Conservation (phyloP, 169 alveolate species). For the Plasmodium knowlesi region DNA sequence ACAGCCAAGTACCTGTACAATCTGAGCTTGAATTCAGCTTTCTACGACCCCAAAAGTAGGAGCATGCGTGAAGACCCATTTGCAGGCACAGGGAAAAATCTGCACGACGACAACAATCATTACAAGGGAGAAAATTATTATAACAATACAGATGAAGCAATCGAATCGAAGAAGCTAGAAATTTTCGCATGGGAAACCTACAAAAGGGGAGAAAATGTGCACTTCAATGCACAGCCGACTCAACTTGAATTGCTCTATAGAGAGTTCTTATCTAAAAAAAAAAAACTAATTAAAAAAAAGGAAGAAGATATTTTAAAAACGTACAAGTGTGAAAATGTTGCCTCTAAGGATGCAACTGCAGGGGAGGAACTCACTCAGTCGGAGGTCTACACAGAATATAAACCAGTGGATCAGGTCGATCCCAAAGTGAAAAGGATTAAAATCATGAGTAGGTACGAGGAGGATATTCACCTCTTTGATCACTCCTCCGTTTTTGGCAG, state of each 20-base stretch:
- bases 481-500: slow-evolving; percentile 92
- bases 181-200: slow-evolving; percentile 92
- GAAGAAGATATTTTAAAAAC: slow-evolving; percentile 78
- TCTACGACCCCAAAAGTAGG: slow-evolving; percentile 97
- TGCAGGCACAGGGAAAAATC: slow-evolving; percentile 64
- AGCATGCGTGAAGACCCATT: slow-evolving; percentile 95
- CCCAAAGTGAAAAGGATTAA: slow-evolving; percentile 14
- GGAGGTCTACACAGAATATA: slow-evolving; percentile 69
- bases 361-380: slow-evolving; percentile 65
- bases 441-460: slow-evolving; percentile 83
- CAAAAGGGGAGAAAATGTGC: slow-evolving; percentile 87
- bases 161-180: slow-evolving; percentile 84
- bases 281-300: slow-evolving; percentile 76
- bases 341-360: neutral
- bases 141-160: slow-evolving; percentile 87
- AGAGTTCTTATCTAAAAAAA: slow-evolving; percentile 77
- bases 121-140: slow-evolving; percentile 92
- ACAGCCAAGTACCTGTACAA: slow-evolving; percentile 96
- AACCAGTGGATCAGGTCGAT: slow-evolving; percentile 34
- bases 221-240: slow-evolving; percentile 90
- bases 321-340: slow-evolving; percentile 70
- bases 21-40: slow-evolving; percentile 95
- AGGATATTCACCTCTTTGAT: slow-evolving; percentile 84
- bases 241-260: slow-evolving; percentile 84
- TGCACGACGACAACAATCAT: slow-evolving; percentile 78